Evolutionary conservation across 1,284 basidiomycete genomes (phyloP).

Genomic region (Amylostereum chailletii): DNA sequence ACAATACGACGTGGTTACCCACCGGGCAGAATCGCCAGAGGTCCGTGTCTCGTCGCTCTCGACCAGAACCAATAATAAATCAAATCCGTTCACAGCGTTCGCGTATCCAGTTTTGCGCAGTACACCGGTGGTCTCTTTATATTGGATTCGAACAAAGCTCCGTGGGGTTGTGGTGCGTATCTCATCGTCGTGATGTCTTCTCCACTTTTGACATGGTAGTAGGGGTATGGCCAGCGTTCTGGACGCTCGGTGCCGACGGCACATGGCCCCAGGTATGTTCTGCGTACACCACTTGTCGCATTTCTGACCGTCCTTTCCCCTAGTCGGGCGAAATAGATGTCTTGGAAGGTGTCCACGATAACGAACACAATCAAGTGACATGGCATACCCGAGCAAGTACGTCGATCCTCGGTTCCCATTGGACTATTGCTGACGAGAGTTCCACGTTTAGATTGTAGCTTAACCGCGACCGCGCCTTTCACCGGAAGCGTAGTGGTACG

Average conservation of each 20-base stretch:
- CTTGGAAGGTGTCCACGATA: conserved; percentile 71
- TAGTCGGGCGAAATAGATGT: conserved; percentile 76
- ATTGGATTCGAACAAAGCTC: conserved; percentile 56
- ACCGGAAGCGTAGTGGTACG: neutral
- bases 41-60: conserved; percentile 22
- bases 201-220: neutral
- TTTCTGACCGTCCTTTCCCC: conserved; percentile 1
- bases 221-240: conserved; percentile 14
- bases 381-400: conserved; percentile 58
- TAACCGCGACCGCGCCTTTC: conserved; percentile 27
- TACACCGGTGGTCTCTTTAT: conserved; percentile 66
- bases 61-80: neutral
- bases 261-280: conserved; percentile 7
- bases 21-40: conserved; percentile 48
- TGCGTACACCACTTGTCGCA: neutral
- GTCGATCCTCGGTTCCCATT: neutral
- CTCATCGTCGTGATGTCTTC: neutral
- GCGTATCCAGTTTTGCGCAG: conserved; percentile 43
- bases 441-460: conserved; percentile 30
- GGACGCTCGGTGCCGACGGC: conserved; percentile 23
- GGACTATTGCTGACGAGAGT: neutral
- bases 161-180: conserved; percentile 62
- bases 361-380: conserved; percentile 68
- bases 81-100: conserved; percentile 32
- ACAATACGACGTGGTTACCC: conserved; percentile 47